phyloP scores from a whole-genome alignment of 768 basidiomycete species.

The Ephemerocybe angulata region DNA sequence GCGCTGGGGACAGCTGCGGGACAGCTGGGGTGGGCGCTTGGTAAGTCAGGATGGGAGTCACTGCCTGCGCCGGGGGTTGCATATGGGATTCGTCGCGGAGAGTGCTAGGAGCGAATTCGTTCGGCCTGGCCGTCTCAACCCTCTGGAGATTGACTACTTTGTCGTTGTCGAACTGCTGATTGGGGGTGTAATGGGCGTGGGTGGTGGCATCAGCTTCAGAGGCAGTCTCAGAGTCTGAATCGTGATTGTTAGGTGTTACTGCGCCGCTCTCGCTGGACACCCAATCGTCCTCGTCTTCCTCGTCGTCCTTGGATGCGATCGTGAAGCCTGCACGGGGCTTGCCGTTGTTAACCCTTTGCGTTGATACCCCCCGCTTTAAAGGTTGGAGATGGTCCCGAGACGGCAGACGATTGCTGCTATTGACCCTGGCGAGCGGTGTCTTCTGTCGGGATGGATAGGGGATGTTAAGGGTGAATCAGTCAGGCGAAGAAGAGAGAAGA shows the following conservation, averaged over 20 bases:
- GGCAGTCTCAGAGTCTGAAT: slow-evolving; percentile 42
- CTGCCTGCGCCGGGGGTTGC: too few species aligned
- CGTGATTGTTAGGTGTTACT: slow-evolving; percentile 55
- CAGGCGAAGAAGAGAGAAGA: slow-evolving; percentile 14
- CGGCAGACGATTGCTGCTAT: slow-evolving; percentile 33
- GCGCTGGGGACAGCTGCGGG: not conserved
- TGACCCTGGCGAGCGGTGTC: slow-evolving; percentile 28
- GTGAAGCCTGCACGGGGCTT: slow-evolving; percentile 54
- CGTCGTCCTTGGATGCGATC: slow-evolving; percentile 43
- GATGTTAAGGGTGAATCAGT: slow-evolving; percentile 17
- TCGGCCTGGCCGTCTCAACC: slow-evolving; percentile 34
- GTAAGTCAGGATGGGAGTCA: not conserved
- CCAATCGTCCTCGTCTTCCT: slow-evolving; percentile 68
- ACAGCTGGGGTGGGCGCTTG: not conserved
- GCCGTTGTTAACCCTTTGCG: slow-evolving; percentile 25
- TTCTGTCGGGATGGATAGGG: slow-evolving; percentile 22
- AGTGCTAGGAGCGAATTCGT: slow-evolving; percentile 25
- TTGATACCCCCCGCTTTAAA: slow-evolving; percentile 16
- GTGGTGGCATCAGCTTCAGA: slow-evolving; percentile 30
- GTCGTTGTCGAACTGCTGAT: slow-evolving; percentile 14
- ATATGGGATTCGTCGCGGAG: not conserved
- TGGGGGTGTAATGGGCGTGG: slow-evolving; percentile 12
- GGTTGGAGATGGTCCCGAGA: slow-evolving; percentile 31
- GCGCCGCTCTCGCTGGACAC: slow-evolving; percentile 76
- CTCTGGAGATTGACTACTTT: slow-evolving; percentile 17